Evolutionary conservation across 2,329 filamentous ascomycete genomes (phyloP).

Genomic region (Botrytis medusae): DNA sequence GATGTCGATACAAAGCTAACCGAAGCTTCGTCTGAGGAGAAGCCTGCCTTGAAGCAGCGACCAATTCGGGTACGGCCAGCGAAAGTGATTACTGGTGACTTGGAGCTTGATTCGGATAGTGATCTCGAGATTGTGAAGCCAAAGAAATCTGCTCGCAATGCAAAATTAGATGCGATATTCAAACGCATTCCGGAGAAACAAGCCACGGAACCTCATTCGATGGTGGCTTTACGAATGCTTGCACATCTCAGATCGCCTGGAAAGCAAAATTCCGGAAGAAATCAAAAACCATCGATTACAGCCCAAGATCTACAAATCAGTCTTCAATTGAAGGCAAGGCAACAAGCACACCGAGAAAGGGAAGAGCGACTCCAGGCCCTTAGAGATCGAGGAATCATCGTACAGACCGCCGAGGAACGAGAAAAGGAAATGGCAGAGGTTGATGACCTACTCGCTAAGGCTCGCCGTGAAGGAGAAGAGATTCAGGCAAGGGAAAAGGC

Average conservation of each 20-base stretch:
- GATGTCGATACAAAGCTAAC: constrained; percentile 41
- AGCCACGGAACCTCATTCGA: constrained; percentile 60
- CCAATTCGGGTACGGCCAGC: constrained; percentile 45
- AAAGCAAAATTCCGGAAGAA: constrained; percentile 48
- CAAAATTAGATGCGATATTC: constrained; percentile 63
- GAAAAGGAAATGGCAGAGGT: constrained; percentile 79
- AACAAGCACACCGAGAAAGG: constrained; percentile 77
- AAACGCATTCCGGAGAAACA: constrained; percentile 65
- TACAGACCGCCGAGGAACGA: constrained; percentile 85
- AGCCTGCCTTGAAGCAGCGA: constrained; percentile 33
- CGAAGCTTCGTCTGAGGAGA: constrained; percentile 26
- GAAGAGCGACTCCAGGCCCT: constrained; percentile 75
- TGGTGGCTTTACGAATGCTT: constrained; percentile 69
- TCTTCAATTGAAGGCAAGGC: constrained; percentile 69
- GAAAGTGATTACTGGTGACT: constrained; percentile 41
- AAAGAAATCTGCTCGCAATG: constrained; percentile 43
- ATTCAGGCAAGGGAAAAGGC: constrained; percentile 76
- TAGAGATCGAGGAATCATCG: constrained; percentile 72
- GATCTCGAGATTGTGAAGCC: constrained; percentile 43
- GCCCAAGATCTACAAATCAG: constrained; percentile 65
- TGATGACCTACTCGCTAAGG: constrained; percentile 84
- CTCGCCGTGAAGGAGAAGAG: constrained; percentile 74
- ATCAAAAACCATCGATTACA: constrained; percentile 60
- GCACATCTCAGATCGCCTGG: constrained; percentile 68
- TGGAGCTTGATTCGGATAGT: constrained; percentile 48